These are phyloP conservation scores for Aphanocladium album DNA, from an alignment of 2,329 filamentous ascomycete species.

Conservation along the genomic window DNA sequence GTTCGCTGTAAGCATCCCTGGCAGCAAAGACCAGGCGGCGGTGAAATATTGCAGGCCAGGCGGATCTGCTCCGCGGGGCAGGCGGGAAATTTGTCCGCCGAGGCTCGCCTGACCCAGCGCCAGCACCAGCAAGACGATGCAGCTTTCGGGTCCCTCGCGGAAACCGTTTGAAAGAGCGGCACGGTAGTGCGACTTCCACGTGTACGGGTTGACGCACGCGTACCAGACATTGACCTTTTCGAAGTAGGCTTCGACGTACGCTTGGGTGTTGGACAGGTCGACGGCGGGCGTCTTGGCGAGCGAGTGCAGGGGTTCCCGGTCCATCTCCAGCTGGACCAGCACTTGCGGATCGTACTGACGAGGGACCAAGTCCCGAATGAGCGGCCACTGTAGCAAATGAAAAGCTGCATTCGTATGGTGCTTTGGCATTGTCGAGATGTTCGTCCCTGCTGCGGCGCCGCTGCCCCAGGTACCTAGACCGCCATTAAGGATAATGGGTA, in stretches of 20 bases:
- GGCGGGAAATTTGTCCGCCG: constrained; percentile 69
- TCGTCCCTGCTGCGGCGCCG: constrained; percentile 41
- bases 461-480: constrained; percentile 70
- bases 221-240: constrained; percentile 81
- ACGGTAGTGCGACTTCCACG: constrained; percentile 71
- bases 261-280: constrained; percentile 67
- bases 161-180: constrained; percentile 72
- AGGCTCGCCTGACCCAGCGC: constrained; percentile 72
- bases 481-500: constrained; percentile 53
- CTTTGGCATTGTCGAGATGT: constrained; percentile 83
- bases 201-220: constrained; percentile 77
- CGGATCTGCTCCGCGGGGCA: constrained; percentile 52
- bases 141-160: constrained; percentile 73
- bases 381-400: constrained; percentile 73
- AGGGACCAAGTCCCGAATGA: constrained; percentile 73
- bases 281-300: constrained; percentile 61
- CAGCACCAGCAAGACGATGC: constrained; percentile 72
- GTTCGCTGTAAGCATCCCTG: constrained; percentile 73
- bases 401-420: constrained; percentile 75
- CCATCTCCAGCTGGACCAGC: constrained; percentile 77
- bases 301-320: constrained; percentile 66
- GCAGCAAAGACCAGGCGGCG: constrained; percentile 72
- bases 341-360: constrained; percentile 75
- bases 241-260: constrained; percentile 76
- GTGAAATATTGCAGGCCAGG: constrained; percentile 77